phyloP scores from a whole-genome alignment of 805 yeast species.

The Lipomyces lipofer region DNA sequence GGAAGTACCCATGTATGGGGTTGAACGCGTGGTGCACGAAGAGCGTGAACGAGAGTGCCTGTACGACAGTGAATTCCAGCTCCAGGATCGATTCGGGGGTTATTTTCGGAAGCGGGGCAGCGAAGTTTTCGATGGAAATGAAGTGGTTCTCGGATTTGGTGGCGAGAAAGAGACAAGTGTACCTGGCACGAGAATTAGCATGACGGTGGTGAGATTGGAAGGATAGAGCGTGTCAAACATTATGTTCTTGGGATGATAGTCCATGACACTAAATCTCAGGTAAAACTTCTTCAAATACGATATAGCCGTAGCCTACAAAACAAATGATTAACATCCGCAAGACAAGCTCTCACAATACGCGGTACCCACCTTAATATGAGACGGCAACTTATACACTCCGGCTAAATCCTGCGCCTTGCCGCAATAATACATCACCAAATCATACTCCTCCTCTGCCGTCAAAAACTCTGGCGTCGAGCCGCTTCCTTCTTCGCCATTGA shows the following conservation, averaged over 20 bases:
- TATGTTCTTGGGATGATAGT: conserved; percentile 80
- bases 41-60: conserved; percentile 73
- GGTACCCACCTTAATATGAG: conserved; percentile 63
- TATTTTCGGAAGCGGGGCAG: conserved; percentile 66
- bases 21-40: conserved; percentile 85
- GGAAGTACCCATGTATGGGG: conserved; percentile 90
- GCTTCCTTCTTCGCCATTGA: conserved; percentile 35
- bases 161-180: conserved; percentile 82
- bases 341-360: neutral
- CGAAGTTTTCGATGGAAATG: conserved; percentile 78
- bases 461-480: conserved; percentile 48
- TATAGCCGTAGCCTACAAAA: conserved; percentile 68
- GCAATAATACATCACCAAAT: conserved; percentile 68
- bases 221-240: no score
- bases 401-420: conserved; percentile 71
- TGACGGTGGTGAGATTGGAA: no score
- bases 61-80: conserved; percentile 75
- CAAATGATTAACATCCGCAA: neutral
- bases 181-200: no score
- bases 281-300: conserved; percentile 80
- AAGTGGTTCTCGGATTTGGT: conserved; percentile 92
- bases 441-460: conserved; percentile 66
- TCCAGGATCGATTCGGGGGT: conserved; percentile 68
- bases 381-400: conserved; percentile 73
- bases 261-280: conserved; percentile 78